phyloP scores from a whole-genome alignment of 176 grass and related monocot genomes.

The Musa acuminata region DNA sequence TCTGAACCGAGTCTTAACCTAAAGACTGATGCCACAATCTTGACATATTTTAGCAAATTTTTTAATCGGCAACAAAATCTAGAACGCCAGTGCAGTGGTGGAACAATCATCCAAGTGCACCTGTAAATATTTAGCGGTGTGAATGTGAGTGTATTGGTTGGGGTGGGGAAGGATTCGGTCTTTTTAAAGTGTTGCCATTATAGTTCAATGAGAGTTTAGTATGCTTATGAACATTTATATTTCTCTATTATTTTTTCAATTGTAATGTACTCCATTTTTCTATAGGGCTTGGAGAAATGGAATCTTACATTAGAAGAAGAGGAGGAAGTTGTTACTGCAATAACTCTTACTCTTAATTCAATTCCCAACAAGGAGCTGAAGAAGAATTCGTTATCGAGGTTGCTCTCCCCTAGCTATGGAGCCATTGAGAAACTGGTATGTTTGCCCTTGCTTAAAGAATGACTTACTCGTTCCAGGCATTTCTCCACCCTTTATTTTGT shows the following conservation, averaged over 20 bases:
- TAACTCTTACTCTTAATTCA: conserved; percentile 62
- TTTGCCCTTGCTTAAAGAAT: not conserved
- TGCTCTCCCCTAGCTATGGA: conserved; percentile 73
- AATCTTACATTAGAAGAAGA: conserved; percentile 70
- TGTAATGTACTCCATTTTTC: conserved; percentile 21
- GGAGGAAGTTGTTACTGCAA: conserved; percentile 67
- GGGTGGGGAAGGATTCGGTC: not conserved
- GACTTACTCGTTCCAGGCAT: conserved; percentile 8
- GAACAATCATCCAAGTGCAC: not conserved
- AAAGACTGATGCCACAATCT: not conserved
- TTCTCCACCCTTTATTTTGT: not conserved
- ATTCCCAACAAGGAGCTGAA: conserved; percentile 54
- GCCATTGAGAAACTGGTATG: conserved; percentile 81
- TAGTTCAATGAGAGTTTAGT: not conserved
- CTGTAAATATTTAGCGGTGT: not conserved
- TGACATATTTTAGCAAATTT: not conserved
- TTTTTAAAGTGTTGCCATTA: not conserved
- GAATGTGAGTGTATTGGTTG: too few species aligned
- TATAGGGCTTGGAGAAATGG: conserved; percentile 64
- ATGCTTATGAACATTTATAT: conserved; percentile 19
- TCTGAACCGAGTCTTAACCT: not conserved
- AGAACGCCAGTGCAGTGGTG: not conserved
- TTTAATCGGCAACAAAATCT: not conserved
- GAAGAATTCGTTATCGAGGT: conserved; percentile 64
- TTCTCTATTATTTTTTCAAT: conserved; percentile 6